A percentile compares a stretch with the other conserved stretches of the same genome.
Evolutionary conservation across 2,329 filamentous ascomycete genomes (phyloP).

Genomic region (Dothistroma pini): DNA sequence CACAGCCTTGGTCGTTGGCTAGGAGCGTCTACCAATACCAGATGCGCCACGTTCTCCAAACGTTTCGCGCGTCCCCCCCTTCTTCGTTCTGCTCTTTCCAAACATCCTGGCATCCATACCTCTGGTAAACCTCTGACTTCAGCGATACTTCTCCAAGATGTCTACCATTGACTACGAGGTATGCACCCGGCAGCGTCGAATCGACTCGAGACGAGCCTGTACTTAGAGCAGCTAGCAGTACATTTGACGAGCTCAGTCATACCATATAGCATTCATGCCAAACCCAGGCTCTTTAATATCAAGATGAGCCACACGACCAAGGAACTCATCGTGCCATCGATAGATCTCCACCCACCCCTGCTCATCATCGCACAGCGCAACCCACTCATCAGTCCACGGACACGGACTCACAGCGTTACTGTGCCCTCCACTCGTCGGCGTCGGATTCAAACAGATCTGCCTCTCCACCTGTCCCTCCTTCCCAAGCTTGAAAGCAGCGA

Average conservation of each 20-base stretch:
- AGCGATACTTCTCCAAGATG: too few species aligned
- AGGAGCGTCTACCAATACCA: too few species aligned
- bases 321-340: conserved; percentile 76
- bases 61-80: too few species aligned
- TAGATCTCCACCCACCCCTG: conserved; percentile 86
- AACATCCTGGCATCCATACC: too few species aligned
- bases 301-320: conserved; percentile 71
- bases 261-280: conserved; percentile 97
- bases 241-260: conserved; percentile 53
- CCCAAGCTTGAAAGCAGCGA: conserved; percentile 71
- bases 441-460: conserved; percentile 78
- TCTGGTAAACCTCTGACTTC: too few species aligned
- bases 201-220: too few species aligned
- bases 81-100: too few species aligned
- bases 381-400: conserved; percentile 81
- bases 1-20: too few species aligned
- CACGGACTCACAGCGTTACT: conserved; percentile 84
- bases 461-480: conserved; percentile 65
- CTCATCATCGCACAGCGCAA: conserved; percentile 87
- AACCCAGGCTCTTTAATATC: conserved; percentile 84
- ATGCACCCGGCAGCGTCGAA: too few species aligned
- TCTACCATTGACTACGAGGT: too few species aligned
- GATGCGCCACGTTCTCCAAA: too few species aligned
- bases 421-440: conserved; percentile 81
- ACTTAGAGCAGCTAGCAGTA: too few species aligned